Base-by-base conservation (phyloP, 2,329 filamentous ascomycete species). In the Ophiosphaerella herpotricha region DNA sequence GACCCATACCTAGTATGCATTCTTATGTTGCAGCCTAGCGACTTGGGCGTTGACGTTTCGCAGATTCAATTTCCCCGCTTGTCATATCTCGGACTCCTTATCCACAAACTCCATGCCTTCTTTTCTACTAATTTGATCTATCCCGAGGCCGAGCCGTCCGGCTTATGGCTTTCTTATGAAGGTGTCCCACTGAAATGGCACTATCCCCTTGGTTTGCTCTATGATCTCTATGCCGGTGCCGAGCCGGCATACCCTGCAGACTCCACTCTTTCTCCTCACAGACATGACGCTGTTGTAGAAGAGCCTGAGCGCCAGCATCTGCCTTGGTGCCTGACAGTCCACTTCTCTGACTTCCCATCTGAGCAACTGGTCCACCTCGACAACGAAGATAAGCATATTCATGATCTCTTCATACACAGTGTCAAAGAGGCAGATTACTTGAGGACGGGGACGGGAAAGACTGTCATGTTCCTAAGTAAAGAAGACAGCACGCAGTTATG, bases 381-480 rank as follows among this genome's bases (percentile, higher is more conserved):
- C 61, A 69, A 72, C 0, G 77, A 80, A 21, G 80, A 78, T 21
- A 80, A 79, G 60, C 77, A 81, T 2, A 75, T 86, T 66, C 82
- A 85, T 52, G 86, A 89, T 67, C 78, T 84, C 0, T 89, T 84
- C 64, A 85, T 87, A 46, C 88, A 89, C 58, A 84, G 80, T 44
- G 85, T 89, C 54, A 89, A 89, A 68, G 86, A 89, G 80, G 91
- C 92, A 26, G 91, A 96, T 73, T 96, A 91, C 61, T 79, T 96
- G 43, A 85, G 92, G 43, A 93, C 94, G 61, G 91, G 91, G 38
- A 94, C 89, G 46, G 91, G 90, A 13, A 91, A 93, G 70, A 87
- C 89, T 53, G 92, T 96, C 66, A 96, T 96, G 90, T 87, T 86
- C 46, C 78, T 97, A 65, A 91, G 88, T 53, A 92, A 91, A 70